A percentile compares a stretch with the other conserved stretches of the same genome.
Evolutionary conservation across 306 rosid genomes (phyloP).

Genomic region (Comarum palustre): DNA sequence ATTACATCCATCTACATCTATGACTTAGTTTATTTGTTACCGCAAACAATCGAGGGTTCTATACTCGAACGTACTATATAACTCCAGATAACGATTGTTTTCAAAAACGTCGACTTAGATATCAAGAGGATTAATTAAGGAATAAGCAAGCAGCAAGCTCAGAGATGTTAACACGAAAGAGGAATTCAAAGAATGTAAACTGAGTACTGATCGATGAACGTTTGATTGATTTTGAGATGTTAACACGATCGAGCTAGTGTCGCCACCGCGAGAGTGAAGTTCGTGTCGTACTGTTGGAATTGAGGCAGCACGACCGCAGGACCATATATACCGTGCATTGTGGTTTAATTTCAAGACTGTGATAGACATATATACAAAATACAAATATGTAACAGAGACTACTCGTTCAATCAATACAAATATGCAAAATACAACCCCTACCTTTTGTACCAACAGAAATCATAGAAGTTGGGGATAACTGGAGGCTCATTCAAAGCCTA

Average conservation of each 20-base stretch:
- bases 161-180: not conserved
- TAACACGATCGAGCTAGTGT: not conserved
- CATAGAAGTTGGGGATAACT: not conserved
- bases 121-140: not conserved
- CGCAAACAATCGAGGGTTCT: too few species aligned
- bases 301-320: not conserved
- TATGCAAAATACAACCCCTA: too few species aligned
- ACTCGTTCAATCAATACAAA: too few species aligned
- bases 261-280: not conserved
- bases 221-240: not conserved
- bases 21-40: too few species aligned
- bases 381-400: not conserved
- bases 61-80: not conserved
- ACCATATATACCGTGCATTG: not conserved
- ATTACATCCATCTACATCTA: not conserved
- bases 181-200: not conserved
- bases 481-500: not conserved
- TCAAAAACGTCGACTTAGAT: not conserved
- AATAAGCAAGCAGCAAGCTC: conserved; percentile 4
- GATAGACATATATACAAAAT: not conserved
- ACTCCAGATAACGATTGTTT: not conserved
- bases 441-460: not conserved
- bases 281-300: not conserved
- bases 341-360: not conserved
- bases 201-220: not conserved